phyloP scores from a whole-genome alignment of 208 protist species.

The Herpetomonas tarakana region DNA sequence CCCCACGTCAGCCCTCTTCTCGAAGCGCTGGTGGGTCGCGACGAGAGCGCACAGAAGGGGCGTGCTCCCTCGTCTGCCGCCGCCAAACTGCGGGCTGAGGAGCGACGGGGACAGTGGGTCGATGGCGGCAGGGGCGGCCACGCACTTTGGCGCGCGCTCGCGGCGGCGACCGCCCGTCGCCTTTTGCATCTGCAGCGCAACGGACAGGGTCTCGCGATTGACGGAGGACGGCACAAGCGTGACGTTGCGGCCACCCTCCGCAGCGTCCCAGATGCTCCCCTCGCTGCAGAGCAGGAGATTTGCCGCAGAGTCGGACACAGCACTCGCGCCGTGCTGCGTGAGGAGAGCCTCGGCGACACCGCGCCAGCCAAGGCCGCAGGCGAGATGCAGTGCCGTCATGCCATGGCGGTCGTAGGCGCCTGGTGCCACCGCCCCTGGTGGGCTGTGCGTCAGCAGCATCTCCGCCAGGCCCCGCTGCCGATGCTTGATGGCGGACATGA shows the following conservation, averaged over 20 bases:
- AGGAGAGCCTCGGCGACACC: conserved; percentile 40
- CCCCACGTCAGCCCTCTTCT: neutral
- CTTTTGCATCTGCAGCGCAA: neutral
- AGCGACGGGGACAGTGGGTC: conserved; percentile 7
- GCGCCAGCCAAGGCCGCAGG: conserved; percentile 45
- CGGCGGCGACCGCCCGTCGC: conserved; percentile 6
- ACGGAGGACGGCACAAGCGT: conserved; percentile 17
- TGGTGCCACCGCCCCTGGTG: conserved; percentile 33
- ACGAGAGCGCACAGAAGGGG: conserved; percentile 38
- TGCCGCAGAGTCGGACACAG: neutral
- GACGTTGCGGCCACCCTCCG: conserved; percentile 15
- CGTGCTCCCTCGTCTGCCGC: conserved; percentile 35
- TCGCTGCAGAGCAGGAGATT: neutral
- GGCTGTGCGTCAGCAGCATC: conserved; percentile 39
- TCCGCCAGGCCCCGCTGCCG: conserved; percentile 40
- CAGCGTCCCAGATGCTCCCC: neutral
- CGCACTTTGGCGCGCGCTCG: conserved; percentile 12
- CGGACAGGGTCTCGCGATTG: neutral
- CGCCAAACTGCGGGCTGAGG: conserved; percentile 32
- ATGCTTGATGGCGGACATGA: conserved; percentile 53
- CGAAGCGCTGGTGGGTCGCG: conserved; percentile 14
- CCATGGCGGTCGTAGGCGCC: conserved; percentile 41
- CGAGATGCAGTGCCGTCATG: conserved; percentile 55
- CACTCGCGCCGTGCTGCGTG: conserved; percentile 50
- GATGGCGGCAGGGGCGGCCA: conserved; percentile 10